Percentiles rank a stretch among this genome's conserved stretches.
Evolutionary conservation across 179 eudicot genomes (phyloP).

Genomic region (Vitellaria paradoxa): DNA sequence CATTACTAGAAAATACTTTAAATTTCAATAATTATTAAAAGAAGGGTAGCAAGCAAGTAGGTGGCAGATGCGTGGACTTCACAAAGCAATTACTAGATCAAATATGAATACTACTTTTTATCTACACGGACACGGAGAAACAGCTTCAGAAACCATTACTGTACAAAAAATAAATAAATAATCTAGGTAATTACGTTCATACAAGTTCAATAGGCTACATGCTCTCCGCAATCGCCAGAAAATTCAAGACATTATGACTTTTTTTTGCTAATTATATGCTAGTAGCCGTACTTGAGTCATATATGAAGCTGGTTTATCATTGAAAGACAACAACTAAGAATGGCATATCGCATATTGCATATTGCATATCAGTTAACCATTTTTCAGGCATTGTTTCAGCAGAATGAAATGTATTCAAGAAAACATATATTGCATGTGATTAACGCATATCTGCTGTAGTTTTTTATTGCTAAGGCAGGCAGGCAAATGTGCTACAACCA

Average conservation of each 20-base stretch:
- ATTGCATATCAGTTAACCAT: not conserved
- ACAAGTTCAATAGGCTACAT: not conserved
- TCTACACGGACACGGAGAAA: not conserved
- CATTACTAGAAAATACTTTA: not conserved
- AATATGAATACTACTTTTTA: not conserved
- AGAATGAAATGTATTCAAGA: not conserved
- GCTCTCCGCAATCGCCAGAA: not conserved
- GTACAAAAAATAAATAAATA: not conserved
- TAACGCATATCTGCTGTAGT: no score
- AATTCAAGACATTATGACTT: not conserved
- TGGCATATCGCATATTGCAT: not conserved
- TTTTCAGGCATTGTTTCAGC: not conserved
- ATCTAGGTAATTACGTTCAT: not conserved
- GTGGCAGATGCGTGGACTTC: not conserved
- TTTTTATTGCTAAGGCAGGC: no score
- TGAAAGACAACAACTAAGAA: not conserved
- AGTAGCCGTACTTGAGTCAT: no score
- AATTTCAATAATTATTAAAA: not conserved
- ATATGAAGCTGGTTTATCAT: no score
- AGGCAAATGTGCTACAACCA: conserved; percentile 3
- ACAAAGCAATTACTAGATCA: not conserved
- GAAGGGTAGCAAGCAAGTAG: not conserved
- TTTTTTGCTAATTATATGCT: no score
- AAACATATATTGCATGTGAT: not conserved
- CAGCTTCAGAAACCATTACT: not conserved